Conservation (phyloP, 345 rosid species). For the Populus pruinosa region DNA sequence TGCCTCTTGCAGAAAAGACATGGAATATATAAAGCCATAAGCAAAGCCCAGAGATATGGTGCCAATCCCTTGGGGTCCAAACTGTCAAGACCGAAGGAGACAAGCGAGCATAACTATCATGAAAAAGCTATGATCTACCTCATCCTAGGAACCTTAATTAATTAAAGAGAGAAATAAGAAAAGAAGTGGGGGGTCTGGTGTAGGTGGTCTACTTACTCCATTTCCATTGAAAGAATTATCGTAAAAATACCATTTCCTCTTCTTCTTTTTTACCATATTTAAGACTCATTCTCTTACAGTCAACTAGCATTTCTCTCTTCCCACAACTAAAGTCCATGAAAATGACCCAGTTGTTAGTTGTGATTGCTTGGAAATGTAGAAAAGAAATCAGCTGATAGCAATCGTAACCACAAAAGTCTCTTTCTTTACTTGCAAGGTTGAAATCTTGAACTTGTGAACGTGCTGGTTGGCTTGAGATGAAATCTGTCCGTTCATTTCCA, state of each 20-base stretch:
- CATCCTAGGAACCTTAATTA: not conserved
- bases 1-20: not conserved
- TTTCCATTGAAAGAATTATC: not conserved
- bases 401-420: slow-evolving; percentile 45
- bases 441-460: slow-evolving; percentile 12
- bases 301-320: slow-evolving; percentile 11
- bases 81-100: slow-evolving; percentile 44
- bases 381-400: slow-evolving; percentile 1
- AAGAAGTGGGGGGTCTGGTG: slow-evolving; percentile 1
- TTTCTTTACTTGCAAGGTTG: slow-evolving; percentile 38
- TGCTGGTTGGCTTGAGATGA: slow-evolving; percentile 12
- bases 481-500: slow-evolving; percentile 18
- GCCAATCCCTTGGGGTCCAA: slow-evolving; percentile 19
- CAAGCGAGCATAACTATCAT: slow-evolving; percentile 18
- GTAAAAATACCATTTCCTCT: not conserved
- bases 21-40: not conserved
- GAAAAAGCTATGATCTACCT: not conserved
- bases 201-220: not conserved
- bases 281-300: slow-evolving; percentile 2
- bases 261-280: slow-evolving; percentile 1
- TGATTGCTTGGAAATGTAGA: slow-evolving; percentile 18
- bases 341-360: slow-evolving; percentile 30
- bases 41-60: slow-evolving; percentile 12
- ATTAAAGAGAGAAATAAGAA: not conserved
- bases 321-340: slow-evolving; percentile 38